These are phyloP conservation scores for Globisporangium carolinianum DNA, from an alignment of 352 stramenopile species.

Conservation along the genomic window DNA sequence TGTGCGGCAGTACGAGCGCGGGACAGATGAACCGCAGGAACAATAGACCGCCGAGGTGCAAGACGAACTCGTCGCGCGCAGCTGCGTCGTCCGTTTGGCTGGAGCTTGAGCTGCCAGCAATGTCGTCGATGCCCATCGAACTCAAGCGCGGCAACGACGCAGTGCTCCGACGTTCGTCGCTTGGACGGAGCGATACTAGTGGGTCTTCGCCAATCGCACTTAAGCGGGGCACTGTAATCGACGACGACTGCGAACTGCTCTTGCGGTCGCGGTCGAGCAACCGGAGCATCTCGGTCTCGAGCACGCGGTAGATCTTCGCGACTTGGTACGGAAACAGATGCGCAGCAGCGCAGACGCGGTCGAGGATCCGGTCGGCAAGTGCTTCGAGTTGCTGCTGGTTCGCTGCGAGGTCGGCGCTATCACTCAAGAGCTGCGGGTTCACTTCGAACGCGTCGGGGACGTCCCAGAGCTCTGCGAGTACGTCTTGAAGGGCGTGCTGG, in stretches of 20 bases:
- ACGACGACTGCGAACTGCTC: constrained; percentile 10
- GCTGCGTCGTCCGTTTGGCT: constrained; percentile 9
- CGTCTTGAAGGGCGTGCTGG: constrained; percentile 40
- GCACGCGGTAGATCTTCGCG: constrained; percentile 66
- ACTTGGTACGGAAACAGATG: constrained; percentile 67
- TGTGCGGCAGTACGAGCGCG: constrained; percentile 65
- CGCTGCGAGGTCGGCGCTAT: constrained; percentile 29
- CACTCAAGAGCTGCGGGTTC: constrained; percentile 43
- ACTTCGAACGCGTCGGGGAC: constrained; percentile 47
- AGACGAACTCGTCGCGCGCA: constrained; percentile 63
- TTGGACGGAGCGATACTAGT: too few relatives aligned
- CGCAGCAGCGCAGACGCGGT: constrained; percentile 36
- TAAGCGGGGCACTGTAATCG: constrained; percentile 35
- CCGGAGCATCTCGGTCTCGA: constrained; percentile 69
- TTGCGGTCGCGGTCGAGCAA: constrained; percentile 50
- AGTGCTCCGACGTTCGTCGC: too few relatives aligned
- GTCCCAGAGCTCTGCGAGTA: constrained; percentile 46
- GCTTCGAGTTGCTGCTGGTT: constrained; percentile 52
- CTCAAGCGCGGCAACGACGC: too few relatives aligned
- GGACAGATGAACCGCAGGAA: constrained; percentile 79
- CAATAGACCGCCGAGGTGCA: constrained; percentile 68
- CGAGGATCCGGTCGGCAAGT: constrained; percentile 43
- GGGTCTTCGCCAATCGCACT: constrained; percentile 49
- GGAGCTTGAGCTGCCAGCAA: not conserved
- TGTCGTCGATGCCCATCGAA: too few relatives aligned